Evolutionary conservation across 257 asterid species (phyloP).

Genomic region (Euphrasia confusa): DNA sequence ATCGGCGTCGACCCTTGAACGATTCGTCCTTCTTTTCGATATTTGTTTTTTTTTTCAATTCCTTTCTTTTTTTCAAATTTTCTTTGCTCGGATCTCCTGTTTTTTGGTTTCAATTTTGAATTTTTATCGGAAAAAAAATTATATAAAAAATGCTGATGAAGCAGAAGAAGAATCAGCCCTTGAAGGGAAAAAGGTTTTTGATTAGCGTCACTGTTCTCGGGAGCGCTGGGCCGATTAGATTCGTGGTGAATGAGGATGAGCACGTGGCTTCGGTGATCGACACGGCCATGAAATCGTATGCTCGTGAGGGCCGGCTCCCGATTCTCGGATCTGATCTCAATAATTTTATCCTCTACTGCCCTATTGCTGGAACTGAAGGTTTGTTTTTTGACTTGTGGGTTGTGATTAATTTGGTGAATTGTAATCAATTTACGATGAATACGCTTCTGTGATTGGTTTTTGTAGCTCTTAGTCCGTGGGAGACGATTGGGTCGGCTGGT

Average conservation of each 20-base stretch:
- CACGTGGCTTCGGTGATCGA: conserved; percentile 69
- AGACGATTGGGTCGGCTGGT: conserved; percentile 76
- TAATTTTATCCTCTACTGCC: conserved; percentile 67
- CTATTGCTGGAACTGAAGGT: conserved; percentile 73
- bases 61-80: conserved; percentile 20
- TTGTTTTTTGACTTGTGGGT: not conserved
- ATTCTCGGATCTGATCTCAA: conserved; percentile 70
- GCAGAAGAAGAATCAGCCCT: conserved; percentile 71
- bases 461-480: conserved; percentile 83
- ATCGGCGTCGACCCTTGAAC: conserved; percentile 76
- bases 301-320: conserved; percentile 89
- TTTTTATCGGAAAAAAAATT: conserved; percentile 11
- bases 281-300: conserved; percentile 73
- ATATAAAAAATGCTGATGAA: conserved; percentile 60
- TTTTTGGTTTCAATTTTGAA: not conserved
- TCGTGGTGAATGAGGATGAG: conserved; percentile 75
- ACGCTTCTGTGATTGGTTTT: not conserved
- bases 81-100: no score
- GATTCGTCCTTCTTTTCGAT: not conserved
- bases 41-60: conserved; percentile 18
- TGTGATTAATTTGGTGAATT: not conserved
- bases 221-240: conserved; percentile 88
- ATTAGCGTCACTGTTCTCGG: conserved; percentile 73
- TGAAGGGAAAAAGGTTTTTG: conserved; percentile 62
- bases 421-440: not conserved